A percentile compares a stretch with the other conserved stretches of the same genome.
phyloP scores from a whole-genome alignment of 768 basidiomycete species.

The Thelephora ganbajun region DNA sequence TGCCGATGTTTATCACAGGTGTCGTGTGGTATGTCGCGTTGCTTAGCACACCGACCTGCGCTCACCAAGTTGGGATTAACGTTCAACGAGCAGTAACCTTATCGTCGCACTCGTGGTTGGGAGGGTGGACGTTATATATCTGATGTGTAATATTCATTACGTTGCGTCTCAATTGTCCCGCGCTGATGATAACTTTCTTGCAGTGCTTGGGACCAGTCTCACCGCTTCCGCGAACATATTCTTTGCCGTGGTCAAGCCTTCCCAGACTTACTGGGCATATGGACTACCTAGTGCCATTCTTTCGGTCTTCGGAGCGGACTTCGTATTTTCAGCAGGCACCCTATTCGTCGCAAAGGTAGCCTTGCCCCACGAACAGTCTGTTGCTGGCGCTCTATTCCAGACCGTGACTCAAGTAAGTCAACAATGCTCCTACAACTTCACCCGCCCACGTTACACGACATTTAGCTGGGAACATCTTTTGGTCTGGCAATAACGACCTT shows the following conservation, averaged over 20 bases:
- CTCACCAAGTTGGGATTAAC: not conserved
- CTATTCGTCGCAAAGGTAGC: conserved; percentile 61
- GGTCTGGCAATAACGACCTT: conserved; percentile 64
- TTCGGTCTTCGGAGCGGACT: conserved; percentile 64
- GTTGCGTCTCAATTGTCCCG: not conserved
- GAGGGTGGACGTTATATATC: conserved; percentile 37
- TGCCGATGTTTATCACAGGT: conserved; percentile 63
- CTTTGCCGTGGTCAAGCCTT: conserved; percentile 52
- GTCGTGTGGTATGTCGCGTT: conserved; percentile 22
- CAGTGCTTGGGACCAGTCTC: conserved; percentile 39
- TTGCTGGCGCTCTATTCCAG: conserved; percentile 65
- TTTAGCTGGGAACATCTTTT: conserved; percentile 46
- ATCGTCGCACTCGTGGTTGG: conserved; percentile 47
- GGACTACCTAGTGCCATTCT: conserved; percentile 56
- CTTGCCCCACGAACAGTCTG: conserved; percentile 55
- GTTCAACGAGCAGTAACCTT: conserved; percentile 38
- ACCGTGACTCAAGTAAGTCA: conserved; percentile 55
- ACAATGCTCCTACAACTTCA: not conserved
- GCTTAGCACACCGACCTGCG: not conserved
- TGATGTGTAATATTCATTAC: conserved; percentile 33
- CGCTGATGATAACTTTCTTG: conserved; percentile 1
- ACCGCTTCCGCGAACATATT: conserved; percentile 47
- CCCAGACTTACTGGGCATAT: conserved; percentile 56
- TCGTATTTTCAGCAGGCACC: conserved; percentile 60
- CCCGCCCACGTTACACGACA: not conserved